These are phyloP conservation scores for Saccharomycopsis fermentans DNA, from an alignment of 805 yeast genomes.

Conservation along the genomic window DNA sequence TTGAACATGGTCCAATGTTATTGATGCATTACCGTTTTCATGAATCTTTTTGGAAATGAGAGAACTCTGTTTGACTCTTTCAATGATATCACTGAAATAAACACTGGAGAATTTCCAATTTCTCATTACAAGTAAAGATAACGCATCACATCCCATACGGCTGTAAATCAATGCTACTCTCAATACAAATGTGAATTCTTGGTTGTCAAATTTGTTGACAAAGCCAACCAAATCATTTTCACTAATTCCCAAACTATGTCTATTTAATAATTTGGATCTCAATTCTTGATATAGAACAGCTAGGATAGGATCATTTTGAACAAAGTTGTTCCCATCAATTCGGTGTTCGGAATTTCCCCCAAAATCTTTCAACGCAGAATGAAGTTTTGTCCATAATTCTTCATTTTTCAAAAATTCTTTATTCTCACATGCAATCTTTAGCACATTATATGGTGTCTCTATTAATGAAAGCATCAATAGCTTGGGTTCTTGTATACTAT, in stretches of 20 bases:
- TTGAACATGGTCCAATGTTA: neutral
- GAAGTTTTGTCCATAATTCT: conserved; percentile 2
- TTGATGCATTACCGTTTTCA: neutral
- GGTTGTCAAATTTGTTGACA: conserved; percentile 26
- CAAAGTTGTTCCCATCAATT: conserved; percentile 28
- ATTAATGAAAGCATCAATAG: conserved; percentile 57
- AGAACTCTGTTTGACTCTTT: neutral
- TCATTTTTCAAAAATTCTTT: neutral
- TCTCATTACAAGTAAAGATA: conserved; percentile 50
- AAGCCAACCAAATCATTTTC: conserved; percentile 16
- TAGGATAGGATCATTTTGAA: conserved; percentile 76
- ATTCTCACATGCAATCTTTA: neutral
- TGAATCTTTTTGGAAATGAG: neutral
- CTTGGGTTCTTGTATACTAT: conserved; percentile 45
- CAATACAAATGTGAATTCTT: conserved; percentile 53
- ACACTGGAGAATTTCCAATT: conserved; percentile 50
- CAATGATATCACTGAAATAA: neutral
- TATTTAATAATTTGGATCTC: conserved; percentile 36
- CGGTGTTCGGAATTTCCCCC: neutral
- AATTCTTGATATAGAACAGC: conserved; percentile 54
- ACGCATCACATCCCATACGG: conserved; percentile 85
- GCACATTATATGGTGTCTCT: conserved; percentile 34
- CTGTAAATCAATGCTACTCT: conserved; percentile 59
- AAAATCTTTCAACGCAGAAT: neutral
- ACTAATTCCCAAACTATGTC: conserved; percentile 28